Conservation (phyloP, 2,329 filamentous ascomycete species). For the Alternaria panax region DNA sequence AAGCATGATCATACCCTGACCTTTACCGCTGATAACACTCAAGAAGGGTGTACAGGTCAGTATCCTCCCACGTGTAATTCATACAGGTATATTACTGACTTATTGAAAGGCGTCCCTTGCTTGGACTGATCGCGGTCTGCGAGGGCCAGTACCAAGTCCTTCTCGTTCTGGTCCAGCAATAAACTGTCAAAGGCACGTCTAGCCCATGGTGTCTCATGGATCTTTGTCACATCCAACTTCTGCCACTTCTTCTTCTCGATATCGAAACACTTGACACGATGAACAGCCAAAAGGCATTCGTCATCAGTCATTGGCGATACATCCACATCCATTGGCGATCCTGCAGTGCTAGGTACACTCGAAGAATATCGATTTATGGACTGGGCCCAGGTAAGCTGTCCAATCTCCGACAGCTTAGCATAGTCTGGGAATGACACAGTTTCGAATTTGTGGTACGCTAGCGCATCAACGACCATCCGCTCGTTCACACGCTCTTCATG, state of each 20-base stretch:
- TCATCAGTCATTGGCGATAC: slow-evolving; percentile 22
- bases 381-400: slow-evolving; percentile 21
- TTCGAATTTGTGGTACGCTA: slow-evolving; percentile 20
- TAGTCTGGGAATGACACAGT: slow-evolving; percentile 9
- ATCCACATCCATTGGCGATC: slow-evolving; percentile 9
- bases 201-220: slow-evolving; percentile 57
- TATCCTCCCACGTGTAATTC: slow-evolving; percentile 7
- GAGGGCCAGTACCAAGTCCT: slow-evolving; percentile 58
- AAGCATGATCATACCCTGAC: slow-evolving; percentile 2
- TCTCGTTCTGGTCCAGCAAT: slow-evolving; percentile 57
- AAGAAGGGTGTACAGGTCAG: slow-evolving; percentile 20
- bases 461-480: slow-evolving; percentile 14
- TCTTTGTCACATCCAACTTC: slow-evolving; percentile 22
- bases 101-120: slow-evolving; percentile 24
- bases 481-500: not conserved
- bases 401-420: slow-evolving; percentile 16
- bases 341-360: not conserved
- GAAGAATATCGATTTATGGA: slow-evolving; percentile 23
- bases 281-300: slow-evolving; percentile 20
- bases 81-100: slow-evolving; percentile 57
- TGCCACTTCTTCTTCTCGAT: slow-evolving; percentile 32
- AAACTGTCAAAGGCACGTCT: slow-evolving; percentile 57
- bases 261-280: slow-evolving; percentile 20
- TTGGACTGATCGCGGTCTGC: slow-evolving; percentile 53
- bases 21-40: not conserved